Base-by-base conservation (phyloP, 2,329 filamentous ascomycete species). In the Penicillium glabrum region DNA sequence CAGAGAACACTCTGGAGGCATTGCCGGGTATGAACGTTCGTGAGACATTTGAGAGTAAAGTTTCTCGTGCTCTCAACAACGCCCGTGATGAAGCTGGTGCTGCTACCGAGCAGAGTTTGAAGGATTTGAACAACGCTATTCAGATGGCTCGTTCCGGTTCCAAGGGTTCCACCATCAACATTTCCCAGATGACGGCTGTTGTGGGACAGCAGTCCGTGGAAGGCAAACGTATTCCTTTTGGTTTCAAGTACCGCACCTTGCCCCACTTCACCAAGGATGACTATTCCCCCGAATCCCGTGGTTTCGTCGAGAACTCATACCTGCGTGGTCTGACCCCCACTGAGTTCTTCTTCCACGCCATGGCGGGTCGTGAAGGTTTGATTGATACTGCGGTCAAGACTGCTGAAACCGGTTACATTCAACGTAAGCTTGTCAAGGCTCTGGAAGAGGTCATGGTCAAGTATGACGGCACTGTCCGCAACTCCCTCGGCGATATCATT, bases 321-420 rank as follows among this genome's bases (percentile, higher is more conserved):
- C 85, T 99, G 13, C 90, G 95, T 81, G 95, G 95, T 54, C 80
- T 99, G 57, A 99, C 96, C 0, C 95, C 95, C 0, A 89, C 90
- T 1, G 95, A 99, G 67, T 99, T 99, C 79, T 99, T 97, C 81
- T 99, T 99, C 84, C 95, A 99, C 84, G 95, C 95, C 72, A 99
- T 99, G 95, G 95, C 95, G 82, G 95, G 95, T 91, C 88, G 95
- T 81, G 95, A 99, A 79, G 95, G 95, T 96, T 83, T 99, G 54
- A 99, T 99, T 68, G 95, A 99, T 83, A 99, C 95, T 51, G 95
- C 95, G 64, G 96, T 99, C 78, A 99, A 99, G 84, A 99, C 95
- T 63, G 95, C 95, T 21, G 96, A 99, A 77, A 99, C 96, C 56
- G 95, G 95, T 78, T 99, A 99, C 75, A 99, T 99, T 64, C 96